Conservation (phyloP, 78 protist genomes). For the Emiliania huxleyi region DNA sequence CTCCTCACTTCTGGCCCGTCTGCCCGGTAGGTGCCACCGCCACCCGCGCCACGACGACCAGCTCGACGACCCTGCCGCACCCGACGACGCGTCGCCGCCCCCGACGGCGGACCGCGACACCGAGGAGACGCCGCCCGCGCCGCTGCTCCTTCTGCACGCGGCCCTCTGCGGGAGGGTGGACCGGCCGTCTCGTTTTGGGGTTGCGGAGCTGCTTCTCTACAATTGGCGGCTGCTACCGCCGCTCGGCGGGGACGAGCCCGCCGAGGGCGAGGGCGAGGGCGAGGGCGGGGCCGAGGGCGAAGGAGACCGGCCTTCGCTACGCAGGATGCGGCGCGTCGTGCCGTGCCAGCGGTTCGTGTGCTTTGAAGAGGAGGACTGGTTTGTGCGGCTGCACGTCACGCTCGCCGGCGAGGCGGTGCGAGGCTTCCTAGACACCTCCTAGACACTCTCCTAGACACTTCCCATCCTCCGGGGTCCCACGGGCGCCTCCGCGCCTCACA, state of each 20-base stretch:
- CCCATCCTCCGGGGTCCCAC: too few species aligned
- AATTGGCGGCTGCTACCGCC: background rate
- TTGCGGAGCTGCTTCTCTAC: background rate
- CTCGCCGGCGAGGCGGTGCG: background rate
- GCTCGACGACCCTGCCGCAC: too few species aligned
- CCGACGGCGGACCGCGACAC: too few species aligned
- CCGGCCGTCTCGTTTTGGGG: background rate
- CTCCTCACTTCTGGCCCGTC: too few species aligned
- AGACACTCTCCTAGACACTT: too few species aligned
- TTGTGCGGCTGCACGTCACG: background rate
- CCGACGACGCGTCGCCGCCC: too few species aligned
- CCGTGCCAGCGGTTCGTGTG: background rate
- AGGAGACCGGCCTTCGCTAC: background rate
- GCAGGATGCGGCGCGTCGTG: background rate
- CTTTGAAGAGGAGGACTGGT: constrained; percentile 24
- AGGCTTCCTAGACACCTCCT: too few species aligned
- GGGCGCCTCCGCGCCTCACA: too few species aligned
- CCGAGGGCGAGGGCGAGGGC: background rate
- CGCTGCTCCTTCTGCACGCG: too few species aligned
- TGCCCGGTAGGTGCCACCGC: too few species aligned
- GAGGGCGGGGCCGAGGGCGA: background rate
- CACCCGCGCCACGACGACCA: too few species aligned
- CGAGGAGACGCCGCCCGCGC: too few species aligned
- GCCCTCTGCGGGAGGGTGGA: background rate
- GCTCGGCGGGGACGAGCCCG: background rate